Conservation (phyloP, 768 basidiomycete genomes). For the Xanthoconium stramineum region DNA sequence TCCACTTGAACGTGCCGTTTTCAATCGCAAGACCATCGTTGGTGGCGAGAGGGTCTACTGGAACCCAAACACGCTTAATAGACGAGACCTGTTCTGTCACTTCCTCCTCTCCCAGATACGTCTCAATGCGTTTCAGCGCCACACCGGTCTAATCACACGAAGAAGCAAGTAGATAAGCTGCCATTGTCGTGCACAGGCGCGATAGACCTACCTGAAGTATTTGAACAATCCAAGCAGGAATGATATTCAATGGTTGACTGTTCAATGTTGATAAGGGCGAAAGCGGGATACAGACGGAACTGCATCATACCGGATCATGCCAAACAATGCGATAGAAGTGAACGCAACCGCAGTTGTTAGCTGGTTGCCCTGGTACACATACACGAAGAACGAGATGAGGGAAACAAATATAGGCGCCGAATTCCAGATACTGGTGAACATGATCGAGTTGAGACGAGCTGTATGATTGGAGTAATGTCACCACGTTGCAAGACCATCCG, state of each 20-base stretch:
- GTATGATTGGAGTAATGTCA: background rate
- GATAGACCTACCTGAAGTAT: conserved; percentile 49
- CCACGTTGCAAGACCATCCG: background rate
- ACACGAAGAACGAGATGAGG: conserved; percentile 73
- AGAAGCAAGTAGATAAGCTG: background rate
- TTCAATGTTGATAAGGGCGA: background rate
- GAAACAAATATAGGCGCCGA: conserved; percentile 78
- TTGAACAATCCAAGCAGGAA: conserved; percentile 78
- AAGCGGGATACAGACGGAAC: background rate
- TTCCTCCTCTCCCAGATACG: conserved; percentile 60
- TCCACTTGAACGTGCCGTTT: conserved; percentile 56
- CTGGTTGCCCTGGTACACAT: conserved; percentile 67
- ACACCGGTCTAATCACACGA: conserved; percentile 45
- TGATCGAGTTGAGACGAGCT: conserved; percentile 70
- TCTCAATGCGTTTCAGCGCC: conserved; percentile 57
- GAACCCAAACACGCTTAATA: conserved; percentile 40
- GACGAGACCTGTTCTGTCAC: conserved; percentile 58
- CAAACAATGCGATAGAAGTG: conserved; percentile 83
- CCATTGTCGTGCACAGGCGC: no score
- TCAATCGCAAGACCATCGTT: conserved; percentile 45
- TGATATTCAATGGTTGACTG: conserved; percentile 70
- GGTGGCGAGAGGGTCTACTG: conserved; percentile 19
- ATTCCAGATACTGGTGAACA: conserved; percentile 72
- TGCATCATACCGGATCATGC: conserved; percentile 64
- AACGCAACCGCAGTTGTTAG: conserved; percentile 81